Evolutionary conservation across 2,329 filamentous ascomycete species (phyloP), one percentile per base, ranked within the genome.

Genomic region (Aspergillus ruber): DNA sequence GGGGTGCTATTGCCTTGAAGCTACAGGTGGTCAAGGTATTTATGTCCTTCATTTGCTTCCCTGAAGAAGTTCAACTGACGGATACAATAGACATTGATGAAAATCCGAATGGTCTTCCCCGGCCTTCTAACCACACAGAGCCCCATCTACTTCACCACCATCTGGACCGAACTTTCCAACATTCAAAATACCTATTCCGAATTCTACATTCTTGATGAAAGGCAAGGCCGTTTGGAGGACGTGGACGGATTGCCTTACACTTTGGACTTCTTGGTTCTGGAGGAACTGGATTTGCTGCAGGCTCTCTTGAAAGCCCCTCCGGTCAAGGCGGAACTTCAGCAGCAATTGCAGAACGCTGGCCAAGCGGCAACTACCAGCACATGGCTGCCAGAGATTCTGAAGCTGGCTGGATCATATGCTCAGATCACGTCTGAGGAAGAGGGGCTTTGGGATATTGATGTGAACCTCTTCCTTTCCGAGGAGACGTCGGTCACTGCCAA

Each of bases 241-340:
- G 82, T 86, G 3, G 91, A 98, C 64, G 84, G 84, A 38, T 77
- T 98, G n/a, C 90, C 91, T 0, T 96, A 95, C 68, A 95, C 90
- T 1, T 76, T 98, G 20, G 93, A 98, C 68, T 93, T 95, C 62
- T 78, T 98, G 44, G 83, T 97, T 3, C 74, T 97, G 6, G 93
- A 98, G 67, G 90, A 97, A 67, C 77, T 98, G 20, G 93, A 98
- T 68, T 90, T 97, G 62, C 81, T 98, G 64, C 93, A 95, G 69
- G 85, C 90, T 49, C 90, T 90, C 66, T 79, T 98, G 54, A 84
- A 88, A 54, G 91, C 91, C 6, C 84, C 88, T 3, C 88, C 89
- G 0, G 90, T 98, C 2, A 87, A 90, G 56, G 84, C 88, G 53
- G 88, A 96, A 67, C 81, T 98, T n/a, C 85, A 91, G 56, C 79